phyloP scores from a whole-genome alignment of 768 basidiomycete genomes.

The Symmetrospora coprosmae region DNA sequence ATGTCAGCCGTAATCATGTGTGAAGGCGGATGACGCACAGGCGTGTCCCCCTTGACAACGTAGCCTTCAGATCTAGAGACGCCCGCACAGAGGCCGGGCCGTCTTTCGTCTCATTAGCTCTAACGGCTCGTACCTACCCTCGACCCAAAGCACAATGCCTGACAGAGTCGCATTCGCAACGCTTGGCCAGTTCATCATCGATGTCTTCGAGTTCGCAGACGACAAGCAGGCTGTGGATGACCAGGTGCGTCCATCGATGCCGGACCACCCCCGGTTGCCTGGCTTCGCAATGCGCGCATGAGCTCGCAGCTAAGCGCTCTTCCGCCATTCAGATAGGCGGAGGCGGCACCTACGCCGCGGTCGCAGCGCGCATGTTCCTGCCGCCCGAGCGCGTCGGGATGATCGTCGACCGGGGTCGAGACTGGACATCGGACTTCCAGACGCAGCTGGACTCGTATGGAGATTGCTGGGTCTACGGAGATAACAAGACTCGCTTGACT shows the following conservation, averaged over 20 bases:
- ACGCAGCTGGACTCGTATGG: slow-evolving; percentile 1
- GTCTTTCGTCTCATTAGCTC: no score
- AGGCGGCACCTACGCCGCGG: slow-evolving; percentile 53
- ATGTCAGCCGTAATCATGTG: no score
- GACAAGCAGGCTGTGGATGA: background rate
- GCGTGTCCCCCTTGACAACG: no score
- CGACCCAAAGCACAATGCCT: no score
- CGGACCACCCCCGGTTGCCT: background rate
- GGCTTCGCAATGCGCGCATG: background rate
- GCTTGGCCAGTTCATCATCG: slow-evolving; percentile 84
- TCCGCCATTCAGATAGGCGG: slow-evolving; percentile 89
- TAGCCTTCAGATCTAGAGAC: no score
- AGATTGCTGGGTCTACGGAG: slow-evolving; percentile 34
- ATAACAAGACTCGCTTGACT: slow-evolving; percentile 51
- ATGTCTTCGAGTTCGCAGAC: slow-evolving; percentile 48
- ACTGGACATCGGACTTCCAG: slow-evolving; percentile 51
- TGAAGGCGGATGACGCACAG: no score
- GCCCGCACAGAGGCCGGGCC: no score
- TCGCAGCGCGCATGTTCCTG: slow-evolving; percentile 75
- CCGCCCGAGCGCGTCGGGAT: slow-evolving; percentile 54
- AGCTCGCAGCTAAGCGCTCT: no score
- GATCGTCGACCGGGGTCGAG: slow-evolving; percentile 66
- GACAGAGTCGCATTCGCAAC: slow-evolving; percentile 23
- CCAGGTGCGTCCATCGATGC: slow-evolving; percentile 2
- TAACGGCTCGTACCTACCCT: no score